These are phyloP conservation scores for Saccharomycopsis malanga DNA, from an alignment of 805 yeast species.

Conservation along the genomic window DNA sequence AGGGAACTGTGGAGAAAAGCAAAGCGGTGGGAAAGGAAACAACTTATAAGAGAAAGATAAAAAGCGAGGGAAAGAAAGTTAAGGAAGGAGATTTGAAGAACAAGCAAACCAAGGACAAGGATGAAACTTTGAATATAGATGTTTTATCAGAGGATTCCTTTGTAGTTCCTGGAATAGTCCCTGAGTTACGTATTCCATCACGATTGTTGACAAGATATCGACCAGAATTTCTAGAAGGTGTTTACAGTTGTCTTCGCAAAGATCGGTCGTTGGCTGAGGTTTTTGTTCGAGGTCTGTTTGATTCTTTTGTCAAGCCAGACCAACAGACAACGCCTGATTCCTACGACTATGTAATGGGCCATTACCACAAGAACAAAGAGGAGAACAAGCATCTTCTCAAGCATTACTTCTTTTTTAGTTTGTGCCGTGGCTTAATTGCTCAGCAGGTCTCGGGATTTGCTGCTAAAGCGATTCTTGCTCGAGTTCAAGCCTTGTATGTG, in stretches of 20 bases:
- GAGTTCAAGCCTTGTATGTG: constrained; percentile 36
- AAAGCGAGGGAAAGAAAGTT: too few relatives aligned
- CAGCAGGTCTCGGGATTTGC: constrained; percentile 81
- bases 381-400: constrained; percentile 2
- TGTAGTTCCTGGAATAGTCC: too few relatives aligned
- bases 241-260: constrained; percentile 28
- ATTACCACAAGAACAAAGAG: constrained; percentile 13
- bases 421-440: constrained; percentile 47
- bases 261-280: constrained; percentile 34
- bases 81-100: too few relatives aligned
- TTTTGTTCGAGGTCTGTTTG: constrained; percentile 27
- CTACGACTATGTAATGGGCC: constrained; percentile 4
- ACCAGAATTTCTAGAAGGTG: constrained; percentile 30
- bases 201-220: too few relatives aligned
- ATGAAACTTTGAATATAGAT: too few relatives aligned
- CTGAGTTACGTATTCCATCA: too few relatives aligned
- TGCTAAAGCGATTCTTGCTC: constrained; percentile 54
- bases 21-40: too few relatives aligned
- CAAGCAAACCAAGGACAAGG: background rate
- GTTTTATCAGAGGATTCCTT: too few relatives aligned
- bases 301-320: constrained; percentile 23
- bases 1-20: too few relatives aligned
- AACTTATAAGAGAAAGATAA: too few relatives aligned
- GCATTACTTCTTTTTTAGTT: constrained; percentile 34
- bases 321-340: background rate